Base-by-base conservation (phyloP, 163 green algal species). In the Scenedesmus sp. region DNA sequence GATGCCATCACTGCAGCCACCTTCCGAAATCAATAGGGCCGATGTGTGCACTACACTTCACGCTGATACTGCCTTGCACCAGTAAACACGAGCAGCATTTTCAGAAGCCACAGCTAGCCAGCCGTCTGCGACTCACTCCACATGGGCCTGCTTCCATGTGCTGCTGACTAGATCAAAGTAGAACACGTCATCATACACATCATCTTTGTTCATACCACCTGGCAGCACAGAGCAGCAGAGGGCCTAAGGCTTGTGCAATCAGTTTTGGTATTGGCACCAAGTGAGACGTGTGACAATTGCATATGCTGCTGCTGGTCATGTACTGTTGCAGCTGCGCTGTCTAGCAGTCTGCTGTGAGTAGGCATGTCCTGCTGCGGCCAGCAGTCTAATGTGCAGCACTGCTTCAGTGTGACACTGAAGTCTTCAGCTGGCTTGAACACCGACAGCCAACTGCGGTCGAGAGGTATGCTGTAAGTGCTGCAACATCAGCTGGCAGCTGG, bases 131-230 rank as follows among this genome's bases (percentile, higher is more conserved):
- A 59, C 72, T 85, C 40, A 91, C 86, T 61, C 30, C 20, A 91
- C 65, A 37, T 40, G 16, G 3, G 37, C 44, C 33, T 56, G 76
- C 20, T 61, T 7, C 86, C 86, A 91, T 26, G 20, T 81, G 16
- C 24, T 40, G 16, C 35, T 81, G 26, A 43, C 20, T 7, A 85
- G 20, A 40, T 81, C 76, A 24, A 91, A 35, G 20, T 30, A 24
- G 24, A 86, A 86, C 20, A 85, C 86, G 56, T 81, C 73, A 15
- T 35, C 43, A 30, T 83, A 37, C n/a, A 91, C 44, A 9, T 86
- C 59, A 22, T 86, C 33, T 5, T 37, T 37, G 78, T 91, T 40
- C 42, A 59, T 61, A 18, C 37, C 37, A 51, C 79, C 44, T 35
- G 46, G 42, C 18, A 84, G 79, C 6, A n/a, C 46, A 42, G 43